Evolutionary conservation across 1,284 basidiomycete genomes (phyloP).

Genomic region (Ustilago loliicola): DNA sequence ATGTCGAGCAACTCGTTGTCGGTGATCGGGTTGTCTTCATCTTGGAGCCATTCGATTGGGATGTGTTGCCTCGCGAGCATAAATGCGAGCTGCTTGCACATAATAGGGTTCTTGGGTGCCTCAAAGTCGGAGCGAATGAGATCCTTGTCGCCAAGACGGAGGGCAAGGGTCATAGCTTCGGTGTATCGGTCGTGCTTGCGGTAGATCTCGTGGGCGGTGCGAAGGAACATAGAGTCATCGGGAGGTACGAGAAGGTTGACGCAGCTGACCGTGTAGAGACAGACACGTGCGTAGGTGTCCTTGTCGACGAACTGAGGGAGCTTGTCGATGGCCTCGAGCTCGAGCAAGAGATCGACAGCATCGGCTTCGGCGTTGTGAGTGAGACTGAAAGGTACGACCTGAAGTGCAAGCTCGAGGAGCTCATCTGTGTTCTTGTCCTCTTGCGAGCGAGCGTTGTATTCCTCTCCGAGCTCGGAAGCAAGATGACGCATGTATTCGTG

Average conservation of each 20-base stretch:
- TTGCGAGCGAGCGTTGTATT: constrained; percentile 76
- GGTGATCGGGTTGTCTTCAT: constrained; percentile 72
- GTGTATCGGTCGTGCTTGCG: constrained; percentile 88
- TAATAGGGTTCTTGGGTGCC: constrained; percentile 72
- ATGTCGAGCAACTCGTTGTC: constrained; percentile 76
- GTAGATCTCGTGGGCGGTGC: constrained; percentile 91
- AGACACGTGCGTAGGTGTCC: constrained; percentile 92
- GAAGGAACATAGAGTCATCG: constrained; percentile 91
- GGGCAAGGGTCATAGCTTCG: constrained; percentile 88
- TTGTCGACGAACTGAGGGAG: constrained; percentile 72
- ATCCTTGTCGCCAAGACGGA: constrained; percentile 85
- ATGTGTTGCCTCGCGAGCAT: constrained; percentile 92
- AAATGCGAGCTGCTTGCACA: constrained; percentile 96
- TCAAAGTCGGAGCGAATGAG: constrained; percentile 75
- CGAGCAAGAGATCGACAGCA: constrained; percentile 94
- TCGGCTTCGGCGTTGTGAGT: constrained; percentile 98
- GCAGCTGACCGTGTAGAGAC: constrained; percentile 95
- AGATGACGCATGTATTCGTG: constrained; percentile 99
- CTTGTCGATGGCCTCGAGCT: constrained; percentile 88
- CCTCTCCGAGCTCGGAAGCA: constrained; percentile 95
- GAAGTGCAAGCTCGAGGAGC: constrained; percentile 79
- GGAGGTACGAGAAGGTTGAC: constrained; percentile 92
- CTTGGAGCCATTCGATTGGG: constrained; percentile 89
- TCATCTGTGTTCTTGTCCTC: constrained; percentile 56
- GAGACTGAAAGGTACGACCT: constrained; percentile 91